Percentiles rank a stretch among this genome's conserved stretches.
These are phyloP conservation scores for Tricholoma saponaceum DNA, from an alignment of 768 basidiomycete species.

Conservation along the genomic window DNA sequence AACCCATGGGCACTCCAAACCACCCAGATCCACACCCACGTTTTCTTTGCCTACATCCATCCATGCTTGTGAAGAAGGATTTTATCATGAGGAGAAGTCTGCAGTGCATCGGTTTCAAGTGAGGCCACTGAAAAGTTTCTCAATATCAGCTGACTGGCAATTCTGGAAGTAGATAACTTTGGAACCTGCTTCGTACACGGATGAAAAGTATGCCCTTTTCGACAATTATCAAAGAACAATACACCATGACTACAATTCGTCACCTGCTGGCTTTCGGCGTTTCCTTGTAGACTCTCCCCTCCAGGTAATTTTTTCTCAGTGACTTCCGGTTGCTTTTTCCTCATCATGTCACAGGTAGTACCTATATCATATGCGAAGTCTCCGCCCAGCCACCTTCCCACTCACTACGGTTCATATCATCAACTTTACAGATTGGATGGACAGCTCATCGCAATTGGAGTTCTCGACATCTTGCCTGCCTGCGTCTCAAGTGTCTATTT, in stretches of 20 bases:
- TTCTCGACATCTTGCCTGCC: constrained; percentile 84
- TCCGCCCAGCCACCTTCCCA: constrained; percentile 58
- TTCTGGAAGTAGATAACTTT: constrained; percentile 56
- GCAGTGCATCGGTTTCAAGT: constrained; percentile 62
- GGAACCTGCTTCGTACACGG: constrained; percentile 70
- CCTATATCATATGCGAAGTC: constrained; percentile 53
- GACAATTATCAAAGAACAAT: constrained; percentile 73
- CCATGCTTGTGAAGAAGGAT: constrained; percentile 50
- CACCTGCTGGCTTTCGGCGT: constrained; percentile 49
- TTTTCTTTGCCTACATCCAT: constrained; percentile 47
- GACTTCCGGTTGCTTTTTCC: neutral
- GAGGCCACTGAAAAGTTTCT: constrained; percentile 2
- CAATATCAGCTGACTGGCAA: neutral
- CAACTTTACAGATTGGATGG: constrained; percentile 84
- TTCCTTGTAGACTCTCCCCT: constrained; percentile 85
- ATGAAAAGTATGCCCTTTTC: constrained; percentile 80
- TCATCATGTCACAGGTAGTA: constrained; percentile 37
- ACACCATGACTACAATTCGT: constrained; percentile 63
- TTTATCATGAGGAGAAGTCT: constrained; percentile 22
- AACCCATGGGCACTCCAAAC: neutral
- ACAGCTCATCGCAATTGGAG: constrained; percentile 76
- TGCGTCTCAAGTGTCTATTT: constrained; percentile 88
- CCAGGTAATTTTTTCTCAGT: constrained; percentile 38
- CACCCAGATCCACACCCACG: constrained; percentile 17
- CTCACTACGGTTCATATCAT: constrained; percentile 89